These are phyloP conservation scores for Apiospora phragmitis DNA, from an alignment of 2,329 filamentous ascomycete genomes.

Conservation along the genomic window DNA sequence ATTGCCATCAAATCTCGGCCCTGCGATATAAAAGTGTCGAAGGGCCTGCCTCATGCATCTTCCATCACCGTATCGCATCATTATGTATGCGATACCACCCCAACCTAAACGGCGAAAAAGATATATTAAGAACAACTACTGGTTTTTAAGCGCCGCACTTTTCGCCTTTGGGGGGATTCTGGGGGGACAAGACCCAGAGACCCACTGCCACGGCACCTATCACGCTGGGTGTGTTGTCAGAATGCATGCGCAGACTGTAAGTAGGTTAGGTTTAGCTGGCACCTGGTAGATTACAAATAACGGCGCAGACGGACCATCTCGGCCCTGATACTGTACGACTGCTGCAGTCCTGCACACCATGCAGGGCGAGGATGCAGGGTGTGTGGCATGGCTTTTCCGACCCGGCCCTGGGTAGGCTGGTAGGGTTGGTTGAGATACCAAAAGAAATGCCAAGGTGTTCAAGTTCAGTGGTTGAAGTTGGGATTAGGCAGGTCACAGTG, in stretches of 20 bases:
- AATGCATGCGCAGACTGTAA: not conserved
- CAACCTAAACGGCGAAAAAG: not conserved
- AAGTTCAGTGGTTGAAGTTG: not conserved
- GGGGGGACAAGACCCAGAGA: not conserved
- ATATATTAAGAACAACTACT: conserved; percentile 3
- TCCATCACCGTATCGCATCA: not conserved
- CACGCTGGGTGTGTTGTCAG: not conserved
- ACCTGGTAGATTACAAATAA: not conserved
- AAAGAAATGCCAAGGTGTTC: conserved; percentile 3
- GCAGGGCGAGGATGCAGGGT: not conserved
- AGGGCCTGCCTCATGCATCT: not conserved
- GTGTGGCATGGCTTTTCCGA: not conserved
- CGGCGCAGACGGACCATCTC: not conserved
- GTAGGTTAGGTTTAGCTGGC: not conserved
- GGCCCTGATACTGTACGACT: not conserved
- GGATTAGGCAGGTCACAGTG: conserved; percentile 5
- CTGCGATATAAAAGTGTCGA: not conserved
- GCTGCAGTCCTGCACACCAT: not conserved
- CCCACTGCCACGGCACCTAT: conserved; percentile 1
- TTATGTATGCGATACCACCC: conserved; percentile 2
- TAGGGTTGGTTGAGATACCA: not conserved
- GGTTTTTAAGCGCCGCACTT: not conserved
- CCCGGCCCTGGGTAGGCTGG: not conserved
- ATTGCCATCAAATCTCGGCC: not conserved
- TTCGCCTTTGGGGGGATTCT: not conserved